Percentiles rank a stretch among this genome's conserved stretches.
Conservation (phyloP, 768 basidiomycete genomes). For the Kwoniella sp. region DNA sequence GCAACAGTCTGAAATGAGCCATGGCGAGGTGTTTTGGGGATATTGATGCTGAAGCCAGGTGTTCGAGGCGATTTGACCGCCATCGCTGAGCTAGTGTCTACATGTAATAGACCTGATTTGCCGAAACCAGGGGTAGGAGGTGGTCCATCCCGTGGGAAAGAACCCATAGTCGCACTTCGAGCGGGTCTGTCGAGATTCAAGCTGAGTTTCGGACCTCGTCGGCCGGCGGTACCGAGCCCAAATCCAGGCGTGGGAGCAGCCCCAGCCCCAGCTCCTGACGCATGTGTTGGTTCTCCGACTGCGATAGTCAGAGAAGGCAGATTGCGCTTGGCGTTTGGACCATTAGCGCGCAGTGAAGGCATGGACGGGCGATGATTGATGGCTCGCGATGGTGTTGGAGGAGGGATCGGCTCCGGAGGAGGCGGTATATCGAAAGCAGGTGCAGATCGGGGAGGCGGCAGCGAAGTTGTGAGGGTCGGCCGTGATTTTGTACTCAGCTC, state of each 20-base stretch:
- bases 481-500: constrained; percentile 11
- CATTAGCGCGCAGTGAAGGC: constrained; percentile 58
- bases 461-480: constrained; percentile 41
- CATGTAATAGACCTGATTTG: constrained; percentile 8
- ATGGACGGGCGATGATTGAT: constrained; percentile 45
- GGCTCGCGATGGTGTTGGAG: constrained; percentile 8
- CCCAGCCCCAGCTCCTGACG: neutral
- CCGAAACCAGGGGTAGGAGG: constrained; percentile 15
- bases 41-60: constrained; percentile 16
- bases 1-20: constrained; percentile 37
- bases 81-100: constrained; percentile 1
- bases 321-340: constrained; percentile 63
- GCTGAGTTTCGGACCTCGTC: constrained; percentile 39
- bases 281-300: neutral
- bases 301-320: constrained; percentile 48
- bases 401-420: constrained; percentile 28
- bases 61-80: constrained; percentile 11
- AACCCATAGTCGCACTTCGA: constrained; percentile 33
- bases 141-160: constrained; percentile 23
- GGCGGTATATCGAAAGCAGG: constrained; percentile 50
- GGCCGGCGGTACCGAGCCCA: constrained; percentile 11
- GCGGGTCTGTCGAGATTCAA: constrained; percentile 42
- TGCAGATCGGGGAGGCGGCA: constrained; percentile 66
- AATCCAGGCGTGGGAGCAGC: neutral
- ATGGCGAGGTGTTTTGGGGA: constrained; percentile 21